Evolutionary conservation across 352 stramenopile species (phyloP).

Genomic region (Phytophthora fragariaefolia): DNA sequence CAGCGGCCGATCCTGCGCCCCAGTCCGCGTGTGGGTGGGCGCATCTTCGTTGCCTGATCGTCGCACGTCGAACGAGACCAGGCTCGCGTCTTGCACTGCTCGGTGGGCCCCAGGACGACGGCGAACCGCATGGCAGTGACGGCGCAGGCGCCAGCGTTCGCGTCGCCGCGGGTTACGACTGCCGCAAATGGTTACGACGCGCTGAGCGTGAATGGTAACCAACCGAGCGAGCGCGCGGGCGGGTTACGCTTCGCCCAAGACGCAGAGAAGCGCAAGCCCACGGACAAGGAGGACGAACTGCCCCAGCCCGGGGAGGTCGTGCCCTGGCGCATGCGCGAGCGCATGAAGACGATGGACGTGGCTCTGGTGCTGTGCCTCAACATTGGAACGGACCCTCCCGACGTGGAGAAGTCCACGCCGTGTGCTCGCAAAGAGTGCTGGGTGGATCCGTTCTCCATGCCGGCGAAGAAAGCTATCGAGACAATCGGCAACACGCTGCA

Average conservation of each 20-base stretch:
- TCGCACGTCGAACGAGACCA: neutral
- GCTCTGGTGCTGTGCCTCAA: constrained; percentile 98
- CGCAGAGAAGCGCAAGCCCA: constrained; percentile 37
- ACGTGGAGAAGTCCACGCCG: constrained; percentile 96
- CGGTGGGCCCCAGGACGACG: neutral
- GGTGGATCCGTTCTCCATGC: constrained; percentile 97
- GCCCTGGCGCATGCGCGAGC: constrained; percentile 87
- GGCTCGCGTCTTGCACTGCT: neutral
- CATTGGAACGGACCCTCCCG: constrained; percentile 97
- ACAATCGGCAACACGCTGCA: constrained; percentile 95
- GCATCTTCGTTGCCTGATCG: constrained; percentile 1
- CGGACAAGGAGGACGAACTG: constrained; percentile 33
- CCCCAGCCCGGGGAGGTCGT: constrained; percentile 56
- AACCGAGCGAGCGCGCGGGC: constrained; percentile 41
- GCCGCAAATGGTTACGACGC: constrained; percentile 17
- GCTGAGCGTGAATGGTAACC: constrained; percentile 14
- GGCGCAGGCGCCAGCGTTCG: constrained; percentile 30
- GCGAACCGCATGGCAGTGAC: constrained; percentile 36
- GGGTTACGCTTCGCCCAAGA: constrained; percentile 73
- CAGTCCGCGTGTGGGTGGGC: neutral
- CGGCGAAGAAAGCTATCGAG: constrained; percentile 95
- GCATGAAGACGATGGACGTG: constrained; percentile 94
- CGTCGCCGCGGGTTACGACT: constrained; percentile 23
- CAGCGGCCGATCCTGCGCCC: neutral
- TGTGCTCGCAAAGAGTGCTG: constrained; percentile 98